Base-by-base conservation (phyloP, 2,329 filamentous ascomycete genomes). In the Aspergillus chevalieri region DNA sequence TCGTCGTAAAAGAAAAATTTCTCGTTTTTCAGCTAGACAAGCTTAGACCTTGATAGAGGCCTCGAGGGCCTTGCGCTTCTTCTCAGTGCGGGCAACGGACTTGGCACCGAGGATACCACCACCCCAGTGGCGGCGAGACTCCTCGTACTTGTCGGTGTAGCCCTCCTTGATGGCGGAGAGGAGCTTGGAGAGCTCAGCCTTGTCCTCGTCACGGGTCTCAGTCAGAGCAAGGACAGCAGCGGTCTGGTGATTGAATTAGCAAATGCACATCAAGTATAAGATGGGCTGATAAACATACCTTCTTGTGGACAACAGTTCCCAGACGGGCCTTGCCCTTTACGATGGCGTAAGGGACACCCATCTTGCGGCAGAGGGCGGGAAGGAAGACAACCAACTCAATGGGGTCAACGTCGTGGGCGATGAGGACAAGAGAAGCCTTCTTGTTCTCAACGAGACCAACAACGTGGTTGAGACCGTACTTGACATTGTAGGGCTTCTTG, bases 391-490 rank as follows among this genome's bases (percentile, higher is more conserved):
- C 94, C 67, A 98, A 80, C 84, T 98, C 93, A 72, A 98, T 98
- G 68, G 93, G 93, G 83, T 98, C 93, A 67, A 98, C 94, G 73
- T 98, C 93, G 81, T 98, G 95, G 75, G 93, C 89, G 74, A 98
- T 98, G 66, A 98, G 85, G 72, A 98, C 94, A 61, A 98, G 84
- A 57, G 89, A 85, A 62, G 93, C 92, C 87, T 98, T 98, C 89
- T 98, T 98, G 84, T 96, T 96, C 86, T 95, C 90, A 67, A 95
- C 88, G 65, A 95, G 83, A 62, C 89, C 90, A 63, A 95, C 90
- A 61, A 98, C 93, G 83, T 98, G 93, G 87, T 98, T 98, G 69
- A 98, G 86, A 81, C 93, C 93, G 79, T 96, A 98, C 86, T 98
- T 98, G 83, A 93, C 91, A 63, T 87, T 80, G 79, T 96, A 98